A percentile compares a stretch with the other conserved stretches of the same genome.
Evolutionary conservation across 257 asterid genomes (phyloP).

Genomic region (Solanum ossicruentum): DNA sequence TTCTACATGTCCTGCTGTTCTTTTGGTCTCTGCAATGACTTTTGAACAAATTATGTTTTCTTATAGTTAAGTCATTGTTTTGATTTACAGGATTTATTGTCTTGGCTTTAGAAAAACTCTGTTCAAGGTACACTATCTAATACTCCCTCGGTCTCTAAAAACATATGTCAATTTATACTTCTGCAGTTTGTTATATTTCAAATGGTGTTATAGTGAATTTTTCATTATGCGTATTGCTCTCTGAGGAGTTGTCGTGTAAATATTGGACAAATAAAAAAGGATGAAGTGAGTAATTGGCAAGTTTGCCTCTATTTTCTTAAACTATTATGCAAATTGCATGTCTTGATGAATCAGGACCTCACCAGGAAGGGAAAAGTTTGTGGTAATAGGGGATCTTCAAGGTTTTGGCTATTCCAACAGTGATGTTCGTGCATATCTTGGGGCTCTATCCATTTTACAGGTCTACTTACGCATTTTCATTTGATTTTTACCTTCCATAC

Average conservation of each 20-base stretch:
- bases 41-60: neutral
- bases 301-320: neutral
- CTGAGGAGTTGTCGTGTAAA: neutral
- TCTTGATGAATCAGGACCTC: slow-evolving; percentile 26
- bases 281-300: neutral
- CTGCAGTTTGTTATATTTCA: neutral
- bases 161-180: neutral
- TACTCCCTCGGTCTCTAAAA: neutral
- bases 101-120: slow-evolving; percentile 47
- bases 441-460: slow-evolving; percentile 32
- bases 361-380: slow-evolving; percentile 54
- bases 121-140: slow-evolving; percentile 36
- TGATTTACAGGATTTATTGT: slow-evolving; percentile 52
- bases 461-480: neutral
- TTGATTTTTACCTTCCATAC: neutral
- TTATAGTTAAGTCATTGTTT: neutral
- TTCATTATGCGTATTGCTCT: neutral
- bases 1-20: neutral
- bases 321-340: neutral
- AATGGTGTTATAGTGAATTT: neutral
- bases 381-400: slow-evolving; percentile 55
- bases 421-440: slow-evolving; percentile 52
- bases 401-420: slow-evolving; percentile 64
- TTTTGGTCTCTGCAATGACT: neutral
- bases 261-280: neutral